Base-by-base conservation (phyloP, 2,329 filamentous ascomycete genomes). In the Epicoccum nigrum region DNA sequence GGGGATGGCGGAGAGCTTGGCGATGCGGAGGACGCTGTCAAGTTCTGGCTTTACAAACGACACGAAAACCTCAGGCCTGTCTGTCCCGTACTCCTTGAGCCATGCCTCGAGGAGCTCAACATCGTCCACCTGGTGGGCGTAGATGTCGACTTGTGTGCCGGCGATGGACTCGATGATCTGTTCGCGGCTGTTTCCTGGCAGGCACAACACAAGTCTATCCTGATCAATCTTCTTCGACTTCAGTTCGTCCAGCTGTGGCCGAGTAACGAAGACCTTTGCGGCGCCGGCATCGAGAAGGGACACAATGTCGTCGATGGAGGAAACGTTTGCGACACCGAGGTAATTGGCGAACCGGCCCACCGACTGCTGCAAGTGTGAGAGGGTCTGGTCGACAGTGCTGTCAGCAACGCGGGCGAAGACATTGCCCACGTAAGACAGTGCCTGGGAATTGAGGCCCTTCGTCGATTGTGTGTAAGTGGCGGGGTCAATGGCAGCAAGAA, bases 281-380 rank as follows among this genome's bases (percentile, higher is more conserved):
- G 92, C 91, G 53, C 94, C 94, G 58, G 86, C 84, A 71, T 99
- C 90, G 48, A 99, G 84, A 28, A 97, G 81, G 38, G 88, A 83
- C 45, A 93, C 77, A 28, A 97, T 79, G 58, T 95, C 88, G 60
- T 92, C 87, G 47, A 79, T 78, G 9, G 86, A 85, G 25, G 83
- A 73, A 31, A 97, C 80, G 17, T 77, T 76, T 4, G 89, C 87
- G 42, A 86, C 91, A 64, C 96, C 90, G 60, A 96, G 83, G 71
- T 89, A 92, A 58, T 89, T 83, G 59, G 80, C 73, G 45, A 84
- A 81, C 7, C 74, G 73, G 45, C 79, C 76, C 57, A 85, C 81
- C 33, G 85, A 82, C 43, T 80, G 73, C 46, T 80, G 79, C 33
- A 88, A 75, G 65, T 87, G 83, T 19, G 64, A 32, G 38, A 83